Evolutionary conservation across 352 stramenopile genomes (phyloP).

Genomic region (Globisporangium mamillatum): DNA sequence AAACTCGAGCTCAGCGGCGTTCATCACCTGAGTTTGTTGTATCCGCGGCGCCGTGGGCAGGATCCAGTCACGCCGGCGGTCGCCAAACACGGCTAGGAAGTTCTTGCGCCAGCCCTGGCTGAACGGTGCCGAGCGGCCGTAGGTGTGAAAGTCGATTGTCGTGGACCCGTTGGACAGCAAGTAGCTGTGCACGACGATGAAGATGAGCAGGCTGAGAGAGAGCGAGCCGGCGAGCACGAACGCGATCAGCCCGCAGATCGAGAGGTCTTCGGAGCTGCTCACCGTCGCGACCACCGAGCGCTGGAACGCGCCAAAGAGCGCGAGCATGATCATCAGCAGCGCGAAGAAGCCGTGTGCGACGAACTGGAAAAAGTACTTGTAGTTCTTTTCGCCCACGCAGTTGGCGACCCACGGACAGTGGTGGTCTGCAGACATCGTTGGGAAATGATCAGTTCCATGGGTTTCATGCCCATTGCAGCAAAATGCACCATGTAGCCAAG

Average conservation of each 20-base stretch:
- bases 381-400: conserved; percentile 80
- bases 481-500: neutral
- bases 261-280: conserved; percentile 31
- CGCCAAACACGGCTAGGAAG: conserved; percentile 49
- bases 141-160: conserved; percentile 80
- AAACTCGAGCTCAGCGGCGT: conserved; percentile 46
- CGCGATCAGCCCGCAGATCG: conserved; percentile 51
- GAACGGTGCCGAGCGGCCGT: conserved; percentile 61
- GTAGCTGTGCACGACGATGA: conserved; percentile 71
- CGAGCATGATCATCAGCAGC: conserved; percentile 52
- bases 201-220: conserved; percentile 64
- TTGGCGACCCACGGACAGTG: conserved; percentile 96
- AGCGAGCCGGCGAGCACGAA: conserved; percentile 73
- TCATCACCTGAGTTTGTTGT: conserved; percentile 22
- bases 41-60: conserved; percentile 34
- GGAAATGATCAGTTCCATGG: neutral
- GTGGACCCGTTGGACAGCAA: conserved; percentile 64
- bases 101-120: conserved; percentile 67
- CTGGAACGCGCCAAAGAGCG: conserved; percentile 53
- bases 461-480: neutral
- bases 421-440: conserved; percentile 81
- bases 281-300: conserved; percentile 24
- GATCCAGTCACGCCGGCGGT: conserved; percentile 50
- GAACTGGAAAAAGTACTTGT: conserved; percentile 88
- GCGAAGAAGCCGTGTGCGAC: conserved; percentile 73